Conservation (phyloP, 768 basidiomycete genomes). For the Xerocomellus dryophilus region DNA sequence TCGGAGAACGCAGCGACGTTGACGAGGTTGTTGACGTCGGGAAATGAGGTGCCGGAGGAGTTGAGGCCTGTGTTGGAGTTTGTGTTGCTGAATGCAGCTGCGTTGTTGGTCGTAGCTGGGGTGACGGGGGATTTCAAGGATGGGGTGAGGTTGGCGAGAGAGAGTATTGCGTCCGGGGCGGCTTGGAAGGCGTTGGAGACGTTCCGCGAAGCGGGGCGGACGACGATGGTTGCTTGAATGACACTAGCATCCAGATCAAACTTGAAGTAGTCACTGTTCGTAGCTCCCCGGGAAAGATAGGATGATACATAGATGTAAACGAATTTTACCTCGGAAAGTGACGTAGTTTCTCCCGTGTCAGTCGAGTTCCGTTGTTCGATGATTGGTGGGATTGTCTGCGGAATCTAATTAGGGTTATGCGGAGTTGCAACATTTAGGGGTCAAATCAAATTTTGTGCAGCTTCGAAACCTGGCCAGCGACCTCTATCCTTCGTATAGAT, state of each 20-base stretch:
- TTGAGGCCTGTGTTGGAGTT: slow-evolving; percentile 75
- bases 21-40: slow-evolving; percentile 57
- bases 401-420: background rate
- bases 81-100: slow-evolving; percentile 87
- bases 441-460: too few relatives aligned
- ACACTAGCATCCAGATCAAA: too few relatives aligned
- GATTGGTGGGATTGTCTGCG: too few relatives aligned
- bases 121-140: slow-evolving; percentile 65
- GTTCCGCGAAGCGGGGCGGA: slow-evolving; percentile 45
- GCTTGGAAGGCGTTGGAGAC: slow-evolving; percentile 57
- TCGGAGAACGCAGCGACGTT: slow-evolving; percentile 79
- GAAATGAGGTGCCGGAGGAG: slow-evolving; percentile 48
- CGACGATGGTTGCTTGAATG: too few relatives aligned
- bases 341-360: too few relatives aligned
- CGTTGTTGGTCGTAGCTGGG: slow-evolving; percentile 82
- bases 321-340: too few relatives aligned
- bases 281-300: too few relatives aligned
- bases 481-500: slow-evolving; percentile 63
- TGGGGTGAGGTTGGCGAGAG: slow-evolving; percentile 65
- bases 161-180: slow-evolving; percentile 56
- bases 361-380: too few relatives aligned
- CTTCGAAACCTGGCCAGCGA: too few relatives aligned
- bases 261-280: too few relatives aligned
- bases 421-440: too few relatives aligned
- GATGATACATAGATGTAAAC: too few relatives aligned